phyloP scores from a whole-genome alignment of 2,329 filamentous ascomycete genomes.

The Dactylellina cionopaga region DNA sequence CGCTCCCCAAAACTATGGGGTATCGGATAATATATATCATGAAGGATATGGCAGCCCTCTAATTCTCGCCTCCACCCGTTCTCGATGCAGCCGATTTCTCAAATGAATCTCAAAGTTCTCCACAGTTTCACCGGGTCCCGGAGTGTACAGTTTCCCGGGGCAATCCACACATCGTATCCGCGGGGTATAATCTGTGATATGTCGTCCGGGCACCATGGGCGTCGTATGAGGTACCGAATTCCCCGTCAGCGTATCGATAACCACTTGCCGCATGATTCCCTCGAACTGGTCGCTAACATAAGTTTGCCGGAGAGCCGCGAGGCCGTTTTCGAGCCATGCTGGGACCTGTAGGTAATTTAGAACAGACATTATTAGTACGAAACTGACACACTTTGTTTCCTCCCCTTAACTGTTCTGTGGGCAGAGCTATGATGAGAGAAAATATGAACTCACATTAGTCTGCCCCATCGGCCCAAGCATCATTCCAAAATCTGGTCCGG shows the following conservation, averaged over 20 bases:
- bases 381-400: too few relatives aligned
- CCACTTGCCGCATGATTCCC: slow-evolving; percentile 87
- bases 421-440: background rate
- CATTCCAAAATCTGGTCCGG: slow-evolving; percentile 37
- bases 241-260: slow-evolving; percentile 77
- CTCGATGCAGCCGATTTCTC: slow-evolving; percentile 81
- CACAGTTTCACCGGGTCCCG: slow-evolving; percentile 83
- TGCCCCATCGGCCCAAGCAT: slow-evolving; percentile 46
- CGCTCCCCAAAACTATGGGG: background rate
- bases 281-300: slow-evolving; percentile 89
- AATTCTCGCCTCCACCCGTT: slow-evolving; percentile 69
- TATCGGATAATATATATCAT: slow-evolving; percentile 19
- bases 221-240: slow-evolving; percentile 69
- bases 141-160: slow-evolving; percentile 91
- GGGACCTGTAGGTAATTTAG: slow-evolving; percentile 77
- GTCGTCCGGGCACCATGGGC: slow-evolving; percentile 63
- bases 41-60: slow-evolving; percentile 49
- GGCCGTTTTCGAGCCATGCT: slow-evolving; percentile 79
- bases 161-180: slow-evolving; percentile 92
- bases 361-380: slow-evolving; percentile 30
- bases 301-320: slow-evolving; percentile 74
- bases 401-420: background rate
- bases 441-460: slow-evolving; percentile 20
- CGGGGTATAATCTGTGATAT: slow-evolving; percentile 79
- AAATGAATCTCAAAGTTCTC: slow-evolving; percentile 94